These are phyloP conservation scores for Phlebiopsis gigantea DNA, from an alignment of 768 basidiomycete genomes.

Conservation along the genomic window DNA sequence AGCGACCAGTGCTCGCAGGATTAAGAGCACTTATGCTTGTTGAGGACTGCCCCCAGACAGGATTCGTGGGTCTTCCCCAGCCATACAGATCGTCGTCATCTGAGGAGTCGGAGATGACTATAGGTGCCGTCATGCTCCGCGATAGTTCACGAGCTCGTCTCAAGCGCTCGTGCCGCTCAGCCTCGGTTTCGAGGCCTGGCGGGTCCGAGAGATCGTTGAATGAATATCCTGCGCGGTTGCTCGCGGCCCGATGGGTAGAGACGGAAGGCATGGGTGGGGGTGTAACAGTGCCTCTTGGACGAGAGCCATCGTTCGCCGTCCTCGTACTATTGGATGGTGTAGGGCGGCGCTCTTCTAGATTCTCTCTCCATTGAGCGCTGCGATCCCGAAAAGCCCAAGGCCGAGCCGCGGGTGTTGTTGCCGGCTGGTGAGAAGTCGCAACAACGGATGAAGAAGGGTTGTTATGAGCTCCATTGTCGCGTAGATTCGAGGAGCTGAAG, in stretches of 20 bases:
- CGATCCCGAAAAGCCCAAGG: constrained; percentile 2
- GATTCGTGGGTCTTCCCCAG: no score
- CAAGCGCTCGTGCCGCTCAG: neutral
- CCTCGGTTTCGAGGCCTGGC: neutral
- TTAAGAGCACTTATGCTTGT: no score
- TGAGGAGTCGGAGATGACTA: neutral
- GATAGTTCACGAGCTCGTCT: neutral
- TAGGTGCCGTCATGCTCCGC: no score
- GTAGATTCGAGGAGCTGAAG: neutral
- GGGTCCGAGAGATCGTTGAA: neutral
- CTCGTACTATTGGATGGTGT: neutral
- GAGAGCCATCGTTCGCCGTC: neutral
- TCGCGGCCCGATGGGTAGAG: neutral
- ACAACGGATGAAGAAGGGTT: neutral
- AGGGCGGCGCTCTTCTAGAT: neutral
- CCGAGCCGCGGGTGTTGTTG: neutral
- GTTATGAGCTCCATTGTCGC: neutral
- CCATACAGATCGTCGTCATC: neutral
- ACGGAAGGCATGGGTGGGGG: neutral
- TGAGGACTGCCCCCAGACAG: no score
- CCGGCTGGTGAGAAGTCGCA: no score
- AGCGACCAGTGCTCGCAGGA: no score
- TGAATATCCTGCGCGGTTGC: neutral
- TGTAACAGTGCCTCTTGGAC: neutral
- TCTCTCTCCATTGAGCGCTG: constrained; percentile 1